These are phyloP conservation scores for Dictyophora rubrovolvata DNA, from an alignment of 768 basidiomycete genomes.

Conservation along the genomic window DNA sequence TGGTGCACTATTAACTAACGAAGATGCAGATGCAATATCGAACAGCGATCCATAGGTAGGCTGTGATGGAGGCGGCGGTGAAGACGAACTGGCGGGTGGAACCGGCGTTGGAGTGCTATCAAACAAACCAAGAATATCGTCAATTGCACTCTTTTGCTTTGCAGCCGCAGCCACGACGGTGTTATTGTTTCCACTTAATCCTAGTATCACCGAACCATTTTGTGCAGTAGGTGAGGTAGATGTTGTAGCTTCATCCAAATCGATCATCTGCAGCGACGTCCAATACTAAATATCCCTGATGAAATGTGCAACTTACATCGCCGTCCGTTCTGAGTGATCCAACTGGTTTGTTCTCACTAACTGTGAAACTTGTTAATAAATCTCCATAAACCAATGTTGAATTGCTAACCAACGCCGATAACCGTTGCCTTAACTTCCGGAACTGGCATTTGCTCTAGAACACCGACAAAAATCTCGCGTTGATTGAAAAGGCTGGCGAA, in stretches of 20 bases:
- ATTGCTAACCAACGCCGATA: slow-evolving; percentile 70
- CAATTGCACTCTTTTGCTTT: slow-evolving; percentile 48
- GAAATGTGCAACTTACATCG: slow-evolving; percentile 38
- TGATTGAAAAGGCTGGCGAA: slow-evolving; percentile 78
- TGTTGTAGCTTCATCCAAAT: slow-evolving; percentile 57
- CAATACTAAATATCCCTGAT: background rate
- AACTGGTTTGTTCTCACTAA: slow-evolving; percentile 93
- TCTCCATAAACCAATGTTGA: background rate
- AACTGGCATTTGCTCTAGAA: slow-evolving; percentile 97
- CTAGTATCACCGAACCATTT: slow-evolving; percentile 67
- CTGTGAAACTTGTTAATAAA: slow-evolving; percentile 27
- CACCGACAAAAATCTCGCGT: slow-evolving; percentile 68
- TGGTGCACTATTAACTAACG: slow-evolving; percentile 16
- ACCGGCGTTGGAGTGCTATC: slow-evolving; percentile 29
- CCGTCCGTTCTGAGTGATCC: slow-evolving; percentile 75
- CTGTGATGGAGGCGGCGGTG: slow-evolving; percentile 20
- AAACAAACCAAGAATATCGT: slow-evolving; percentile 90
- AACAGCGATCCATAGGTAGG: slow-evolving; percentile 22
- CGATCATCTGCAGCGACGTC: background rate
- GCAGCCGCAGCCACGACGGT: slow-evolving; percentile 26
- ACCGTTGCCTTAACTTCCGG: slow-evolving; percentile 97
- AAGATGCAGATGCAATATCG: slow-evolving; percentile 16
- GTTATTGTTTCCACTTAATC: slow-evolving; percentile 31
- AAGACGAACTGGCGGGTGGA: background rate
- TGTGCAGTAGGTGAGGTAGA: slow-evolving; percentile 34